Percentiles rank a stretch among this genome's conserved stretches.
phyloP scores from a whole-genome alignment of 192 early-diverging fungal genomes.

The Dispira parvispora region DNA sequence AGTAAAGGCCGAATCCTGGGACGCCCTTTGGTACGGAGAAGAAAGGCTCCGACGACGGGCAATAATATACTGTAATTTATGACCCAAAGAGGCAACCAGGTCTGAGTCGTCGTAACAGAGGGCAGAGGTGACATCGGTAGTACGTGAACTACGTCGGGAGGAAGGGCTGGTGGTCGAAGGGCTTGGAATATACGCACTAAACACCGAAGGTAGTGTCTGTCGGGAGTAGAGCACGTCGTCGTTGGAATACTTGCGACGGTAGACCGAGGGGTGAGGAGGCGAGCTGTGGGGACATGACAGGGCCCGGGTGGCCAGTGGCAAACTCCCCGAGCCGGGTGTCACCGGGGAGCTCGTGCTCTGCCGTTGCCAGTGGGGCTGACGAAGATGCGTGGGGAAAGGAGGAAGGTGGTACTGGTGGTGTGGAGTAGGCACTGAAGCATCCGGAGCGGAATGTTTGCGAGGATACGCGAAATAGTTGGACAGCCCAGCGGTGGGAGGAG shows the following conservation, averaged over 20 bases:
- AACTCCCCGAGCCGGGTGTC: too few relatives aligned
- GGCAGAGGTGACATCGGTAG: background rate
- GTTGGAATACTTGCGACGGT: constrained; percentile 9
- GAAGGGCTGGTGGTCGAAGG: background rate
- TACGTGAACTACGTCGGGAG: constrained; percentile 5
- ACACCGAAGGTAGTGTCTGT: background rate
- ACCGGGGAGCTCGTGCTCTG: too few relatives aligned
- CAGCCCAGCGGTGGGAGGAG: too few relatives aligned
- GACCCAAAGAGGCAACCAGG: background rate
- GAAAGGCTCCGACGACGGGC: constrained; percentile 1
- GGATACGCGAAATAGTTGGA: constrained; percentile 3
- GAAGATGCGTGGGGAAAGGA: too few relatives aligned
- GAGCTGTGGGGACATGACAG: background rate
- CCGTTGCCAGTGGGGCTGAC: too few relatives aligned
- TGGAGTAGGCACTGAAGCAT: background rate
- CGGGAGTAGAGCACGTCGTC: constrained; percentile 11
- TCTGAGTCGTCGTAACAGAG: background rate
- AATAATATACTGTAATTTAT: background rate
- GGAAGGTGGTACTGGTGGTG: background rate
- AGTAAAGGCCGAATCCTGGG: constrained; percentile 2
- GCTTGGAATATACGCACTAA: background rate
- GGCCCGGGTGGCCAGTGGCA: too few relatives aligned
- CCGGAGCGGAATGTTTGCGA: background rate
- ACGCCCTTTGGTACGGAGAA: background rate
- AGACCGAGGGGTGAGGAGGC: background rate